These are phyloP conservation scores for Barbarea vulgaris DNA, from an alignment of 345 rosid genomes.

Conservation along the genomic window DNA sequence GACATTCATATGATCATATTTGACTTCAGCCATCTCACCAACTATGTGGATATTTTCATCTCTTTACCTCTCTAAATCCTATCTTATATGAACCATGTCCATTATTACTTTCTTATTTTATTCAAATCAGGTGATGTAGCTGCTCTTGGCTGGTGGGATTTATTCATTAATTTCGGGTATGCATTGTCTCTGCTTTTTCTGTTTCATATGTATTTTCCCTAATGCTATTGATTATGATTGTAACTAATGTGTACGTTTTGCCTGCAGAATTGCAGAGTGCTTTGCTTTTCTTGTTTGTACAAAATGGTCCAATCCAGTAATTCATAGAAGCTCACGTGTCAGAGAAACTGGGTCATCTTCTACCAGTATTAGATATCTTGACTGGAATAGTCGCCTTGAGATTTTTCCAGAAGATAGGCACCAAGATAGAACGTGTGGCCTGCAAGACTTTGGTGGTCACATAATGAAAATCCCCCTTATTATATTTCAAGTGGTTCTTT, in stretches of 20 bases:
- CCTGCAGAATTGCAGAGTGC: conserved; percentile 89
- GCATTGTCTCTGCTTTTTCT: conserved; percentile 26
- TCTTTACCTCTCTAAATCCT: conserved; percentile 1
- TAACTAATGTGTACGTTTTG: conserved; percentile 36
- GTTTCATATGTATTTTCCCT: not conserved
- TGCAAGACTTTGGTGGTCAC: conserved; percentile 95
- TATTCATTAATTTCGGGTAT: conserved; percentile 90
- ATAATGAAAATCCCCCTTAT: conserved; percentile 84
- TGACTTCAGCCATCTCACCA: not conserved
- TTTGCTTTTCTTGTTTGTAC: conserved; percentile 95
- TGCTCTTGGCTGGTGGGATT: conserved; percentile 98
- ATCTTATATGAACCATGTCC: not conserved
- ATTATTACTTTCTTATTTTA: not conserved
- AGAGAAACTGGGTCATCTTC: conserved; percentile 69
- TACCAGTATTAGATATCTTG: conserved; percentile 61
- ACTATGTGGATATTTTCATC: not conserved
- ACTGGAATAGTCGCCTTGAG: conserved; percentile 83
- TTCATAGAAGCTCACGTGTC: conserved; percentile 60
- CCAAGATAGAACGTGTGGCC: conserved; percentile 67
- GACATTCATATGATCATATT: not conserved
- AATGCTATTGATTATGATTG: conserved; percentile 6
- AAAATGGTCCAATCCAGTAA: conserved; percentile 91
- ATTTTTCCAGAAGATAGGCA: conserved; percentile 58
- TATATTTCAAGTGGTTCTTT: conserved; percentile 85
- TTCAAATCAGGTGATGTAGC: conserved; percentile 69